Conservation (phyloP, 2,329 filamentous ascomycete genomes). For the Colletotrichum sublineola region DNA sequence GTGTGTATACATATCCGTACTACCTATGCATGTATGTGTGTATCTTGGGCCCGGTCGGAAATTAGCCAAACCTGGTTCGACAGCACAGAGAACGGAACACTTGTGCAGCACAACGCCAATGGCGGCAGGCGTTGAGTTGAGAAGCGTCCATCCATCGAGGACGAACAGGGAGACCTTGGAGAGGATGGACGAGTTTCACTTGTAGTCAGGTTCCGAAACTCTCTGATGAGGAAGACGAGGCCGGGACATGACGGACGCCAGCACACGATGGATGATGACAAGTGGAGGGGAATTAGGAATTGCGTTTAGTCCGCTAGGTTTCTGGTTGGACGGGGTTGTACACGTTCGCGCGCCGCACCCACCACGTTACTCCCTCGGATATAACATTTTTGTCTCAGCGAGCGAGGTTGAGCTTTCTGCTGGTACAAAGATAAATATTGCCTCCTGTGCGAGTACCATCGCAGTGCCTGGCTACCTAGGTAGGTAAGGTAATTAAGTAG, state of each 20-base stretch:
- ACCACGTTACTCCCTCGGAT: background rate
- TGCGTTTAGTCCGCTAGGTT: conserved; percentile 19
- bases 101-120: background rate
- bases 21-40: background rate
- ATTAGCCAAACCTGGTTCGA: conserved; percentile 16
- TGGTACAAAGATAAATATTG: background rate
- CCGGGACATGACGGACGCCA: background rate
- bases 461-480: background rate
- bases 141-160: background rate
- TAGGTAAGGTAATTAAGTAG: background rate
- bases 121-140: background rate
- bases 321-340: conserved; percentile 29
- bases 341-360: conserved; percentile 25
- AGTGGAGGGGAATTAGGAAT: conserved; percentile 10
- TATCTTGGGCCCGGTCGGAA: conserved; percentile 36
- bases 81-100: conserved; percentile 5
- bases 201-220: conserved; percentile 38
- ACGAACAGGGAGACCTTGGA: background rate
- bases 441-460: background rate
- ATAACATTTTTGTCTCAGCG: background rate
- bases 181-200: conserved; percentile 35
- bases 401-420: background rate
- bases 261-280: conserved; percentile 18
- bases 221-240: conserved; percentile 14
- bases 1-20: background rate